Base-by-base conservation (phyloP, 1,139 yeast genomes). In the Zygosaccharomyces sapae region DNA sequence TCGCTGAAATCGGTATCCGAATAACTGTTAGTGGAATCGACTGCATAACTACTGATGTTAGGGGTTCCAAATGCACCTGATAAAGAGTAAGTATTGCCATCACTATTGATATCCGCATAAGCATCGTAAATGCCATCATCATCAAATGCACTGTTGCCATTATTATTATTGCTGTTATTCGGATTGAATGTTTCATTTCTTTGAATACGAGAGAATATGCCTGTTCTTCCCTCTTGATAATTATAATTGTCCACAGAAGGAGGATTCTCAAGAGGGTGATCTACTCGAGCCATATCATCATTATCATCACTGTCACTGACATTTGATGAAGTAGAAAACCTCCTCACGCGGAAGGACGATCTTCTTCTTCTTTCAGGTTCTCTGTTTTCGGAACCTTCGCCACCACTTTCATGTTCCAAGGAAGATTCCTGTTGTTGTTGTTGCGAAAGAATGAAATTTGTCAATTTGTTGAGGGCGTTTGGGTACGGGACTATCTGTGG, bases 401-500 rank as follows among this genome's bases (percentile, higher is more conserved):
- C 38, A 9, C 33, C 36, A 20, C 34, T 34, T 10, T 33, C 12
- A 4, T 29, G 30, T 2, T 36, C 39, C 13, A 22, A 38, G n/a
- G 30, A 24, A n/a, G 34, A 25, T 6, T 41, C 39, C 4, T 27
- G 38, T 3, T 46, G 44, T 13, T 48, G 42, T n/a, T 42, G 41
- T 35, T 41, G 50, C 10, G 48, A 41, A 27, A 38, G 39, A 18
- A 38, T 45, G 18, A 46, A 48, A 43, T 58, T 56, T 7, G 57
- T 52, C 20, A 51, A 45, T 36, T 50, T 56, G 36, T 59, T 58
- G 13, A 56, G 53, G 1, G 57, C 59, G 33, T 55, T 59, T 4
- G 68, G 67, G 38, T 55, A 64, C 4, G 68, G 68, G 25, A 61
- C 45, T 25, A 64, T 55, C 31, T 52, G 51, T n/a, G 68, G 68